Conservation (phyloP, 305 asterid genomes). For the Fraxinus floribunda region DNA sequence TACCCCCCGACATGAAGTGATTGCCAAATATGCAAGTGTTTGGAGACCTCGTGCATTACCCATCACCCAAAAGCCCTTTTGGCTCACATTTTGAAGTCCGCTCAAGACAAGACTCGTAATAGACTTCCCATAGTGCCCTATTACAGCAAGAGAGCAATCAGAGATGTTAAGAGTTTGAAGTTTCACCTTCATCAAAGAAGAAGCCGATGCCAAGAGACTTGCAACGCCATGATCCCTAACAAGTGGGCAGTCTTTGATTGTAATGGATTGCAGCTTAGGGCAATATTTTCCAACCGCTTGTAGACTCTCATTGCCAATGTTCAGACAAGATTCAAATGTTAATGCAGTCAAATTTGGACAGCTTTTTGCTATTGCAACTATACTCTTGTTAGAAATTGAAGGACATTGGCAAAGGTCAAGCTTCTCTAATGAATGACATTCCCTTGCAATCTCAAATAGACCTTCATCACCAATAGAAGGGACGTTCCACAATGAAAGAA, state of each 20-base stretch:
- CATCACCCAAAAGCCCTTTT: constrained; percentile 97
- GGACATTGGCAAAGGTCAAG: constrained; percentile 83
- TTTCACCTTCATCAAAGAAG: constrained; percentile 62
- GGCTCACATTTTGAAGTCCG: constrained; percentile 79
- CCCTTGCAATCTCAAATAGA: constrained; percentile 67
- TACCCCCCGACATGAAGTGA: constrained; percentile 66
- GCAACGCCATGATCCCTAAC: constrained; percentile 83
- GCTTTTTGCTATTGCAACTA: constrained; percentile 60
- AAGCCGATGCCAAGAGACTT: constrained; percentile 53
- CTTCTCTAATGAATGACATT: constrained; percentile 72
- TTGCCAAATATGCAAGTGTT: constrained; percentile 48
- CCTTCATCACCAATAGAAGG: constrained; percentile 74
- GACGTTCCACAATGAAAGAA: constrained; percentile 77
- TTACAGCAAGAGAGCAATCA: constrained; percentile 73
- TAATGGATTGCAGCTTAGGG: constrained; percentile 57
- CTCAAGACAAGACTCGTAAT: constrained; percentile 55
- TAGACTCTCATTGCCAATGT: constrained; percentile 68
- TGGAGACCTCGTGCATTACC: constrained; percentile 70
- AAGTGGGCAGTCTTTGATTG: constrained; percentile 70
- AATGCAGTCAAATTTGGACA: constrained; percentile 63
- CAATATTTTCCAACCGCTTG: constrained; percentile 62
- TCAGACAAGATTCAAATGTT: constrained; percentile 68
- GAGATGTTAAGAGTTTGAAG: constrained; percentile 65
- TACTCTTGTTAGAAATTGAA: constrained; percentile 59
- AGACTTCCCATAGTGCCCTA: constrained; percentile 77